Percentiles rank a stretch among this genome's conserved stretches.
phyloP scores from a whole-genome alignment of 768 basidiomycete genomes.

The Hericium alpestre region DNA sequence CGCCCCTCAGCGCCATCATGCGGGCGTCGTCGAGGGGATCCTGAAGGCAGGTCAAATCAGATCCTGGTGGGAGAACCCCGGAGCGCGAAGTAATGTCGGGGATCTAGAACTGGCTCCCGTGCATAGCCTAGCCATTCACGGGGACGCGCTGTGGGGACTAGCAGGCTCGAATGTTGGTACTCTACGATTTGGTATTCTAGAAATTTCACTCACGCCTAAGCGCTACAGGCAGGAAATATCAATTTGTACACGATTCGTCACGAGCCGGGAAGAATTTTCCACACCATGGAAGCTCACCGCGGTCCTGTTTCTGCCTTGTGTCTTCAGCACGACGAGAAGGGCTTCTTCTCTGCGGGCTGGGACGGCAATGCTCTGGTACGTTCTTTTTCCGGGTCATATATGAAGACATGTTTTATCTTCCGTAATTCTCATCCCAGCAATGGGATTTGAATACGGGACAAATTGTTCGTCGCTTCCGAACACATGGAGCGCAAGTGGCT shows the following conservation, averaged over 20 bases:
- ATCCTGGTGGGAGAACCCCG: conserved; percentile 86
- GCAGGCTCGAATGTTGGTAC: conserved; percentile 69
- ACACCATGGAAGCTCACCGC: conserved; percentile 66
- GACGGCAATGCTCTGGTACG: conserved; percentile 81
- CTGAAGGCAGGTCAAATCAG: conserved; percentile 82
- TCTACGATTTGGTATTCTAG: conserved; percentile 18
- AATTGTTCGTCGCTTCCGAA: conserved; percentile 60
- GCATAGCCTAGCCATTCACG: conserved; percentile 84
- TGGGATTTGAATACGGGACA: conserved; percentile 96
- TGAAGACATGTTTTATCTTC: conserved; percentile 76
- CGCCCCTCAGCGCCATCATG: conserved; percentile 80
- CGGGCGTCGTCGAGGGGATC: conserved; percentile 83
- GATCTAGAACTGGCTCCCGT: conserved; percentile 46
- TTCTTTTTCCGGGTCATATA: conserved; percentile 82
- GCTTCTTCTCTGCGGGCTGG: conserved; percentile 88
- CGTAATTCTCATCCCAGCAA: conserved; percentile 81
- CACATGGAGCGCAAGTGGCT: conserved; percentile 79
- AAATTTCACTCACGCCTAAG: conserved; percentile 1
- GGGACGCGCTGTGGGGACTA: conserved; percentile 87
- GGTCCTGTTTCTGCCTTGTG: conserved; percentile 80
- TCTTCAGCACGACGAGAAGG: conserved; percentile 72
- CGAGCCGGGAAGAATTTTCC: conserved; percentile 70
- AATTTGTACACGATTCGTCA: conserved; percentile 91
- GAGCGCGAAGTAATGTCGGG: conserved; percentile 2
- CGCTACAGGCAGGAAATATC: conserved; percentile 68